phyloP scores from a whole-genome alignment of 1,139 yeast species.

The Magnusiomyces fungicola region DNA sequence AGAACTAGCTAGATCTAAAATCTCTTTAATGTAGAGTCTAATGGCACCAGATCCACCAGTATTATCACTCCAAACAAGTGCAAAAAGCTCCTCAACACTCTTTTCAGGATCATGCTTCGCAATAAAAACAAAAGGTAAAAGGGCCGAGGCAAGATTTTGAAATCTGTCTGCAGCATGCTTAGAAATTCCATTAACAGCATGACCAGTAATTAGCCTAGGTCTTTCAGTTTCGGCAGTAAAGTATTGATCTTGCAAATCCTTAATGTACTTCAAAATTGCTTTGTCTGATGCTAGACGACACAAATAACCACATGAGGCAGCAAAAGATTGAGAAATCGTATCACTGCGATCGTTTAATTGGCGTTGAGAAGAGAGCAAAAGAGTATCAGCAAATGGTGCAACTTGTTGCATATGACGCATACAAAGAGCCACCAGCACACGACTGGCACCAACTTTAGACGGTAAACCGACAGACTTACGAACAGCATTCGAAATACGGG shows the following conservation, averaged over 20 bases:
- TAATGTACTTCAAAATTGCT: conserved; percentile 48
- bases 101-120: conserved; percentile 62
- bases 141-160: conserved; percentile 52
- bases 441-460: conserved; percentile 83
- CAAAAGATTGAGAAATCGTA: conserved; percentile 67
- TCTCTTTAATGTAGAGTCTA: conserved; percentile 65
- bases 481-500: conserved; percentile 41
- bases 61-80: conserved; percentile 71
- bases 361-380: conserved; percentile 49
- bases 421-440: conserved; percentile 59
- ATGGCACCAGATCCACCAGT: conserved; percentile 69
- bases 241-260: conserved; percentile 46
- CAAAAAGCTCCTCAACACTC: conserved; percentile 45
- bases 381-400: conserved; percentile 54
- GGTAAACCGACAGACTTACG: conserved; percentile 81
- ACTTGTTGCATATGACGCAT: conserved; percentile 48
- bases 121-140: conserved; percentile 71
- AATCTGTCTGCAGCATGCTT: conserved; percentile 67
- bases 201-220: conserved; percentile 47
- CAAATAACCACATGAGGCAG: conserved; percentile 73
- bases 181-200: conserved; percentile 61
- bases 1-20: conserved; percentile 43
- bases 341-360: conserved; percentile 68
- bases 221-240: conserved; percentile 49
- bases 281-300: conserved; percentile 57